Conservation (phyloP, 345 rosid genomes). For the Arabidopsis suecica region DNA sequence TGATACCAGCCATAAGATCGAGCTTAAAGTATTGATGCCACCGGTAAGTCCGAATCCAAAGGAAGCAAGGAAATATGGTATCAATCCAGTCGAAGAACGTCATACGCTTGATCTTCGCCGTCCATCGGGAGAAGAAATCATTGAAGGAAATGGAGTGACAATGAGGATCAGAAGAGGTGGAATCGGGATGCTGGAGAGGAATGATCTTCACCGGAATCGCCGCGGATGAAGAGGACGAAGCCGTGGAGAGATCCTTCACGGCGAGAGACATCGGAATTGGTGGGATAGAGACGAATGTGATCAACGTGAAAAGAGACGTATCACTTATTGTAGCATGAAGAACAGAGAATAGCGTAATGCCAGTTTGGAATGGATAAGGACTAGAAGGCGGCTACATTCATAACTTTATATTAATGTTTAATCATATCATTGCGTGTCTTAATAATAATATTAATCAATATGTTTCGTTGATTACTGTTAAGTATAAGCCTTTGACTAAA, state of each 20-base stretch:
- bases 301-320: slow-evolving; percentile 36
- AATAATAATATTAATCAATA: background rate
- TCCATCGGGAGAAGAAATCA: slow-evolving; percentile 49
- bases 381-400: slow-evolving; percentile 33
- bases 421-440: slow-evolving; percentile 6
- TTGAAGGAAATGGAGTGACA: slow-evolving; percentile 34
- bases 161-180: slow-evolving; percentile 38
- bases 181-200: slow-evolving; percentile 67
- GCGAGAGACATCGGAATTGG: slow-evolving; percentile 27
- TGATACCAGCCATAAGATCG: slow-evolving; percentile 93
- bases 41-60: slow-evolving; percentile 80
- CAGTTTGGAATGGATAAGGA: background rate
- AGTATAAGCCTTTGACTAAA: background rate
- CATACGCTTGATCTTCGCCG: slow-evolving; percentile 53
- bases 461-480: background rate
- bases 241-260: slow-evolving; percentile 43
- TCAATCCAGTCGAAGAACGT: slow-evolving; percentile 68
- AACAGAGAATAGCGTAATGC: slow-evolving; percentile 5
- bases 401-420: slow-evolving; percentile 1
- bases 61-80: slow-evolving; percentile 68
- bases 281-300: background rate
- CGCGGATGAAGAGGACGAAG: slow-evolving; percentile 39
- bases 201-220: slow-evolving; percentile 61
- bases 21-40: slow-evolving; percentile 79
- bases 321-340: slow-evolving; percentile 37